These are phyloP conservation scores for Ceriops zippeliana DNA, from an alignment of 345 rosid genomes.

Conservation along the genomic window DNA sequence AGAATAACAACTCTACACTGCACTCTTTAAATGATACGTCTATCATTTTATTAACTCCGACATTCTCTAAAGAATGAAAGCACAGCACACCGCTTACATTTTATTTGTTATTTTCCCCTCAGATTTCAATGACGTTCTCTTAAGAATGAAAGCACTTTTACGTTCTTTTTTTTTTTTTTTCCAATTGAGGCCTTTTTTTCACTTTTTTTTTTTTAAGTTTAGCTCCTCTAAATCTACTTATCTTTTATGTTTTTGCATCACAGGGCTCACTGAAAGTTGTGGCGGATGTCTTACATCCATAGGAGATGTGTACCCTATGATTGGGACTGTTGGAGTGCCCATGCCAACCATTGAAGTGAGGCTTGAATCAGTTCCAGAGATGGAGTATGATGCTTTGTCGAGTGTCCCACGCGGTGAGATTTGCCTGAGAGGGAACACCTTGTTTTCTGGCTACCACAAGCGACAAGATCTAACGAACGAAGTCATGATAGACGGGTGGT, in stretches of 20 bases:
- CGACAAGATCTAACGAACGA: slow-evolving; percentile 76
- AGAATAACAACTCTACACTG: background rate
- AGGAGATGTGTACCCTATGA: slow-evolving; percentile 70
- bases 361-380: slow-evolving; percentile 88
- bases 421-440: slow-evolving; percentile 68
- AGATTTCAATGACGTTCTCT: too few relatives aligned
- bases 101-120: too few relatives aligned
- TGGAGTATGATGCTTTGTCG: slow-evolving; percentile 88
- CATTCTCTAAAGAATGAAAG: background rate
- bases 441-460: slow-evolving; percentile 94
- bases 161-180: too few relatives aligned
- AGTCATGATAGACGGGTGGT: slow-evolving; percentile 88
- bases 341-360: slow-evolving; percentile 84
- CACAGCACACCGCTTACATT: too few relatives aligned
- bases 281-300: slow-evolving; percentile 84
- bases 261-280: slow-evolving; percentile 91
- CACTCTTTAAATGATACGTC: background rate
- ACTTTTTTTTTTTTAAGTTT: background rate
- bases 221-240: background rate
- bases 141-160: too few relatives aligned
- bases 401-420: slow-evolving; percentile 74
- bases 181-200: too few relatives aligned
- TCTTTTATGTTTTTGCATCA: slow-evolving; percentile 8
- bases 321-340: slow-evolving; percentile 93
- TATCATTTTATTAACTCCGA: background rate